Evolutionary conservation across 768 basidiomycete species (phyloP), one percentile per base, ranked within the genome.

Genomic region (Mycena alexandri): DNA sequence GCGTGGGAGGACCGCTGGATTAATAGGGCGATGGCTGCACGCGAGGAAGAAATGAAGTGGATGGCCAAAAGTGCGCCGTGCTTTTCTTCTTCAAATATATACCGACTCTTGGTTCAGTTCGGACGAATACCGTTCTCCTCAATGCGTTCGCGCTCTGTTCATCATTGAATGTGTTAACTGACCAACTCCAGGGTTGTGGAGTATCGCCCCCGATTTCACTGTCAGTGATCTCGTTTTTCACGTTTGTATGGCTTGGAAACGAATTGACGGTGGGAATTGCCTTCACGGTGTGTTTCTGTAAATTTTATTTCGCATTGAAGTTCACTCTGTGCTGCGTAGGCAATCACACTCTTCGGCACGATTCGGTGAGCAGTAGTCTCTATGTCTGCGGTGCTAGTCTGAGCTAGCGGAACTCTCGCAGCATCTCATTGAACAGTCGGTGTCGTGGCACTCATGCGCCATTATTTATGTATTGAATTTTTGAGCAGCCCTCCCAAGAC

Each of bases 1-100:
- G 92, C 91, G 2, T 93, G 91, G 84, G 91, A 93, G 70, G 84
- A 89, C 48, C 84, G 86, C 16, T 94, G 93, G 93, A 90, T 92
- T 46, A 76, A 84, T 29, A 83, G 88, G 14, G 88, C 84, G 0
- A 74, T 88, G 61, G 89, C 90, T 51, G 86, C 91, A 1, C 83
- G 94, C 64, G 84, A 85, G 41, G 77, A 79, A 10, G 95, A 96
- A 80, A 83, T 96, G 78, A 79, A 83, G 61, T 93, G 93, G 90
- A 84, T 95, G 83, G 77, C 91, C 63, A 90, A 90, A 83, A 75
- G 91, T 90, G 34, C 1, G 76, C 36, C 56, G 48, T 10, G 38
- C 13, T 0, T 34, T 52, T 11, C 11, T 5, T 38, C 36, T 14
- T 17, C 8, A 21, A 17, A 13, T 38, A 11, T 38, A 14, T 42